Evolutionary conservation across 768 basidiomycete genomes (phyloP).

Genomic region (Leccinellum luteum): DNA sequence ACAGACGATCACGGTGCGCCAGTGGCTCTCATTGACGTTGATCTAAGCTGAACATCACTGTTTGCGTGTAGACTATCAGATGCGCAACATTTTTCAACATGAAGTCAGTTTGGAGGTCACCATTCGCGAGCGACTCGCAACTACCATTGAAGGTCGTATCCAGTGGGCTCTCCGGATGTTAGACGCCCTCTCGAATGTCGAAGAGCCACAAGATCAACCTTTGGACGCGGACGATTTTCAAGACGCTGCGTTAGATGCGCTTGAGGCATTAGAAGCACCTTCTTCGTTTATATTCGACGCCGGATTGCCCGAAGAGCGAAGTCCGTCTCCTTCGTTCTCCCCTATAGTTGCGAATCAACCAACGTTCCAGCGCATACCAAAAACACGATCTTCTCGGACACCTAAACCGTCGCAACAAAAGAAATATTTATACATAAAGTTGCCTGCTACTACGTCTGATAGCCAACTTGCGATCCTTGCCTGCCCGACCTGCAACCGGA

Average conservation of each 20-base stretch:
- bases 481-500: constrained; percentile 44
- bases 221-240: constrained; percentile 34
- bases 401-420: constrained; percentile 29
- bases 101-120: constrained; percentile 45
- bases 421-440: constrained; percentile 42
- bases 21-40: not conserved
- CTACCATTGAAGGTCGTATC: constrained; percentile 44
- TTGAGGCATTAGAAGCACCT: constrained; percentile 40
- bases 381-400: constrained; percentile 28
- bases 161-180: constrained; percentile 45
- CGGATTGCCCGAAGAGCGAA: constrained; percentile 19
- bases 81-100: constrained; percentile 12
- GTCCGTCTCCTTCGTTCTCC: constrained; percentile 23
- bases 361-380: constrained; percentile 16
- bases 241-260: constrained; percentile 41
- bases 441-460: constrained; percentile 26
- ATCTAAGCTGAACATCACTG: not conserved
- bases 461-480: constrained; percentile 34
- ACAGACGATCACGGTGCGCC: constrained; percentile 19
- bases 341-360: constrained; percentile 15
- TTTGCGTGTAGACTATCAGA: constrained; percentile 13
- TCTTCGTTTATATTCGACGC: constrained; percentile 37
- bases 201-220: constrained; percentile 12
- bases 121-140: constrained; percentile 39
- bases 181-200: constrained; percentile 29